These are phyloP conservation scores for Cladosporium oxysporum DNA, from an alignment of 2,329 filamentous ascomycete species.

Conservation along the genomic window DNA sequence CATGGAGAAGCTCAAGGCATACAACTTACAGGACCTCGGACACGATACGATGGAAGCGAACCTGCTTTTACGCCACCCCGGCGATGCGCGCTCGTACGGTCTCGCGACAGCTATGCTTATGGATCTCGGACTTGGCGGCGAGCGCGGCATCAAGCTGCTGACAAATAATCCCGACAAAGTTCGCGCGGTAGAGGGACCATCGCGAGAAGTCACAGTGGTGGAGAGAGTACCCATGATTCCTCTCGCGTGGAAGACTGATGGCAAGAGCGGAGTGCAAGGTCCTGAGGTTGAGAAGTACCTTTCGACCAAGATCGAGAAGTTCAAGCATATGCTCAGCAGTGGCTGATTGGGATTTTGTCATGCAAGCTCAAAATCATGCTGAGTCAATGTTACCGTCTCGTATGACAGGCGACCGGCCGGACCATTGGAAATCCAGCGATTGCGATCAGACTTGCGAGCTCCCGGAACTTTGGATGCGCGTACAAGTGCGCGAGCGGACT, in stretches of 20 bases:
- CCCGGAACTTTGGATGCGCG: background rate
- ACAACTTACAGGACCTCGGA: conserved; percentile 94
- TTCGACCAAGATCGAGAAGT: conserved; percentile 73
- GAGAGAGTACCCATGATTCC: conserved; percentile 96
- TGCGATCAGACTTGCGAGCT: background rate
- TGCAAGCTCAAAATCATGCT: background rate
- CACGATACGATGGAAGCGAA: conserved; percentile 99
- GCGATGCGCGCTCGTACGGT: conserved; percentile 91
- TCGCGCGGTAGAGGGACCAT: conserved; percentile 86
- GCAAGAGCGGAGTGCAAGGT: conserved; percentile 77
- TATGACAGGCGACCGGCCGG: background rate
- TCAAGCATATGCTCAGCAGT: conserved; percentile 51
- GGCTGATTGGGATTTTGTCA: background rate
- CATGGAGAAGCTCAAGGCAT: conserved; percentile 94
- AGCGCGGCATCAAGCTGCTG: conserved; percentile 75
- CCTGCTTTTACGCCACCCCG: conserved; percentile 83
- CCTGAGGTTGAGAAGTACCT: conserved; percentile 92
- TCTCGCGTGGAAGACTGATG: conserved; percentile 81
- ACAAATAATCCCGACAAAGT: conserved; percentile 99
- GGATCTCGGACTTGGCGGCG: conserved; percentile 72
- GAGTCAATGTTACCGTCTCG: background rate
- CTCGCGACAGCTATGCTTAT: conserved; percentile 92
- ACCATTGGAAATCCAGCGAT: background rate
- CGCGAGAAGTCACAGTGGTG: conserved; percentile 80
- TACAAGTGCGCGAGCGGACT: background rate